Percentiles rank a stretch among this genome's conserved stretches.
These are phyloP conservation scores for Yamadazyma conglobata DNA, from an alignment of 1,139 yeast genomes.

Conservation along the genomic window DNA sequence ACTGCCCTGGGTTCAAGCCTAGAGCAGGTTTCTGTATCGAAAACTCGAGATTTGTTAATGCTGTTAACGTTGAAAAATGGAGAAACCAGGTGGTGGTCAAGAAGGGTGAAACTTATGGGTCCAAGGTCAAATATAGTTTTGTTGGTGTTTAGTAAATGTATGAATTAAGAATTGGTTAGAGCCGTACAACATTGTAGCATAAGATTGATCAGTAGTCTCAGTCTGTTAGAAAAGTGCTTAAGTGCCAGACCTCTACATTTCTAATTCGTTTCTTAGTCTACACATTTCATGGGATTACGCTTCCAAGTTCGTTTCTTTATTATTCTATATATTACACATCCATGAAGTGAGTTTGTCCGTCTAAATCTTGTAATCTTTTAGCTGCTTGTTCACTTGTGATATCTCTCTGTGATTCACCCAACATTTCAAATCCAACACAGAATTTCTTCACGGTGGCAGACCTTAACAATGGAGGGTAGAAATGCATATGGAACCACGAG, in stretches of 20 bases:
- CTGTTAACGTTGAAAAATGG: slow-evolving; percentile 50
- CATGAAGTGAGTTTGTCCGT: slow-evolving; percentile 37
- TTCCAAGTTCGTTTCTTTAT: too few species aligned
- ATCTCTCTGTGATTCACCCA: slow-evolving; percentile 79
- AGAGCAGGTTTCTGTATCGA: slow-evolving; percentile 65
- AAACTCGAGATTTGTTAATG: slow-evolving; percentile 59
- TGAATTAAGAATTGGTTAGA: too few species aligned
- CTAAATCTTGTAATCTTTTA: slow-evolving; percentile 45
- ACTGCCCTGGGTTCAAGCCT: slow-evolving; percentile 35
- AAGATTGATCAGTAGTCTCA: too few species aligned
- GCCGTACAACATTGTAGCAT: too few species aligned
- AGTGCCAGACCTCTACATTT: too few species aligned
- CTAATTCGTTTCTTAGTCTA: too few species aligned
- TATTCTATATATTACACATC: too few species aligned
- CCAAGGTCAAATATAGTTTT: slow-evolving; percentile 37
- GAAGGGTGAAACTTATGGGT: slow-evolving; percentile 55
- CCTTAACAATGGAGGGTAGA: slow-evolving; percentile 73
- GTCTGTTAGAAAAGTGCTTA: too few species aligned
- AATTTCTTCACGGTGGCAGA: slow-evolving; percentile 75
- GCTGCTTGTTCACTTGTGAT: slow-evolving; percentile 78
- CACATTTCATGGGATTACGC: too few species aligned
- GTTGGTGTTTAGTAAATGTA: slow-evolving; percentile 6
- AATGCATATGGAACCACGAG: slow-evolving; percentile 74
- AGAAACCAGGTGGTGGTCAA: slow-evolving; percentile 47
- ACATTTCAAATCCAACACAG: slow-evolving; percentile 74